phyloP scores from a whole-genome alignment of 2,329 filamentous ascomycete genomes.

The Penicillium sp. region DNA sequence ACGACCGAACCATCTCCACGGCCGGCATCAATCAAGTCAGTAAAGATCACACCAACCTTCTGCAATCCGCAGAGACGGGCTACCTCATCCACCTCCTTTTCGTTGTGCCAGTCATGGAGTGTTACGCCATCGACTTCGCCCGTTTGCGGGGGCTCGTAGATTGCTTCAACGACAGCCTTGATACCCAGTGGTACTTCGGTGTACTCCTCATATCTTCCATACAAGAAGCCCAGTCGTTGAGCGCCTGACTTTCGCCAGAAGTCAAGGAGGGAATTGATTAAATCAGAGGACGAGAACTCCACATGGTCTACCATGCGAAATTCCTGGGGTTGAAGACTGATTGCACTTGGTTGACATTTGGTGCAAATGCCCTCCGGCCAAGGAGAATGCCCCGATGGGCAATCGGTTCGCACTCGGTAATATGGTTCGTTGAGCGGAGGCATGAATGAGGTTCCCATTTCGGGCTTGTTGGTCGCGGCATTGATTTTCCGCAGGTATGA shows the following conservation, averaged over 20 bases:
- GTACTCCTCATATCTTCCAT: constrained; percentile 88
- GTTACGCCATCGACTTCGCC: constrained; percentile 87
- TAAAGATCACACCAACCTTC: constrained; percentile 90
- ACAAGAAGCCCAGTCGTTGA: constrained; percentile 85
- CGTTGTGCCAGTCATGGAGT: constrained; percentile 78
- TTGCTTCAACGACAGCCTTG: constrained; percentile 93
- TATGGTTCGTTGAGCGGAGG: constrained; percentile 90
- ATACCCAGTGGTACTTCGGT: constrained; percentile 87
- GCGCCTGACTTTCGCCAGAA: constrained; percentile 84
- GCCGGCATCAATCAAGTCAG: constrained; percentile 81
- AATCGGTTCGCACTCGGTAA: constrained; percentile 83
- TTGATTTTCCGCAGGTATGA: constrained; percentile 93
- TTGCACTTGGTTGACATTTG: constrained; percentile 96
- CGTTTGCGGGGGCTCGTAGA: constrained; percentile 92
- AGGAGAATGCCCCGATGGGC: constrained; percentile 85
- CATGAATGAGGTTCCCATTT: constrained; percentile 91
- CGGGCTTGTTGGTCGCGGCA: constrained; percentile 91
- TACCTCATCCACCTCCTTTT: constrained; percentile 75
- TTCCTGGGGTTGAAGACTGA: constrained; percentile 86
- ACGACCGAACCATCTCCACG: constrained; percentile 79
- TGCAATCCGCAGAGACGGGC: constrained; percentile 81
- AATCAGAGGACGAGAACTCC: constrained; percentile 80
- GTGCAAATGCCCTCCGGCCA: constrained; percentile 98
- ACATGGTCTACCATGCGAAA: constrained; percentile 99
- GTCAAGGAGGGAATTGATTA: constrained; percentile 87